These are phyloP conservation scores for Clavispora asparagi DNA, from an alignment of 805 yeast genomes.

Conservation along the genomic window DNA sequence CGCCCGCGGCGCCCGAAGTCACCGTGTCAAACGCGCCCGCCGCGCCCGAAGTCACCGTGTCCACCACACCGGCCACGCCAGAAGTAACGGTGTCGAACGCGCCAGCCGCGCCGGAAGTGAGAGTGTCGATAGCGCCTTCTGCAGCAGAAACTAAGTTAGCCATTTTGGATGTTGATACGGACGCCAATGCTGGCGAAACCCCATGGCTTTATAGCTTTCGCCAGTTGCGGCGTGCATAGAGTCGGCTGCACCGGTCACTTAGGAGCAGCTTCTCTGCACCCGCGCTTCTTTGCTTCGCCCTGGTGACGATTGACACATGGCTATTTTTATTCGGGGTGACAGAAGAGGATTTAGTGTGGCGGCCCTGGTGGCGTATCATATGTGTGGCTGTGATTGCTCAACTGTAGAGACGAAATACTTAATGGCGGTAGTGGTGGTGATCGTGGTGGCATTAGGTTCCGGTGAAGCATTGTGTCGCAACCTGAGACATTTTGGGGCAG, in stretches of 20 bases:
- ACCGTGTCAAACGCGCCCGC: not conserved
- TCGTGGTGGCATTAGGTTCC: too few species aligned
- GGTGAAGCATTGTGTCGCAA: too few species aligned
- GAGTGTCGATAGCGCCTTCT: constrained; percentile 3
- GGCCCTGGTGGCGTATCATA: too few species aligned
- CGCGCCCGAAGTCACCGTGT: constrained; percentile 6
- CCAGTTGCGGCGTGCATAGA: not conserved
- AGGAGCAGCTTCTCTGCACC: not conserved
- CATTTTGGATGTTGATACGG: not conserved
- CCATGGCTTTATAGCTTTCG: not conserved
- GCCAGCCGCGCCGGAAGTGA: constrained; percentile 6
- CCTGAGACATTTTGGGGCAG: too few species aligned
- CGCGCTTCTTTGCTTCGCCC: not conserved
- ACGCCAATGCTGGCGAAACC: not conserved
- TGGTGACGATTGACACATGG: too few species aligned
- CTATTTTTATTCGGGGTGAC: too few species aligned
- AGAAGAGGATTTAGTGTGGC: too few species aligned
- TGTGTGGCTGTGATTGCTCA: too few species aligned
- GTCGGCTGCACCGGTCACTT: not conserved
- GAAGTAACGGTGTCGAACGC: constrained; percentile 1
- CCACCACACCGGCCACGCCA: constrained; percentile 8
- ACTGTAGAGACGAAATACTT: too few species aligned
- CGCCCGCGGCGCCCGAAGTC: constrained; percentile 7
- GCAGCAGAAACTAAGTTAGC: not conserved
- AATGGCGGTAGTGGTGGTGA: too few species aligned